Base-by-base conservation (phyloP, 2,329 filamentous ascomycete species). In the Cladosporium sp. region DNA sequence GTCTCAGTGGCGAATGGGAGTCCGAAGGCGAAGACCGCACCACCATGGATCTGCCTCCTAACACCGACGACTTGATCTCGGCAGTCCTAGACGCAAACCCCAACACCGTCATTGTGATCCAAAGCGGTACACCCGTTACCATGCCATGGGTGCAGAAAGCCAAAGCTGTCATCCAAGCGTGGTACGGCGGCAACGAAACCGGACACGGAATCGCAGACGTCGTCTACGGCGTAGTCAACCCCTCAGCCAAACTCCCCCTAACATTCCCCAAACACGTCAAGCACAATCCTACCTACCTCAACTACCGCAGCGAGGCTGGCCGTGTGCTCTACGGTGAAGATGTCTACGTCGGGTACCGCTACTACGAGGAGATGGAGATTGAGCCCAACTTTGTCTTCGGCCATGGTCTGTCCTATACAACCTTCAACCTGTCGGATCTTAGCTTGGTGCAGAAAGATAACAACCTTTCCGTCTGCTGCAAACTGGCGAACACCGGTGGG, bases 1-100 rank as follows among this genome's bases (percentile, higher is more conserved):
- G 88, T 1, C 77, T 93, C 38, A 91, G 89, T 60, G 79, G 79
- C 4, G 85, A 88, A 62, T 88, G 84, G 84, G 85, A 88, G 61
- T 86, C 83, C 1, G 85, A 88, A 63, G 84, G 84, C 27, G 75
- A 79, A 27, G 84, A 87, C 62, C 77, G 84, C 42, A 69, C 74
- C 50, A 75, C 72, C 48, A 80, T 82, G 75, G 75, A 80, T 54
- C 69, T 84, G 3, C 80, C 81, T 27, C 78, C 72, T 39, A 78
- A 71, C 63, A 79, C 83, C 58, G 83, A 87, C 60, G 75, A 77
- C 25, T 74, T 88, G 6, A 86, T 92, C 59, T 65, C 74, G 8
- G 78, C 79, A 1, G 80, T 92, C 0, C 73, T 82, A 3, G 75
- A 75, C 0, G 84, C 76, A 0, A 90, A 91, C 64, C 73, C 82